Conservation (phyloP, 192 early-diverging fungal genomes). For the Cladochytrium replicatum region DNA sequence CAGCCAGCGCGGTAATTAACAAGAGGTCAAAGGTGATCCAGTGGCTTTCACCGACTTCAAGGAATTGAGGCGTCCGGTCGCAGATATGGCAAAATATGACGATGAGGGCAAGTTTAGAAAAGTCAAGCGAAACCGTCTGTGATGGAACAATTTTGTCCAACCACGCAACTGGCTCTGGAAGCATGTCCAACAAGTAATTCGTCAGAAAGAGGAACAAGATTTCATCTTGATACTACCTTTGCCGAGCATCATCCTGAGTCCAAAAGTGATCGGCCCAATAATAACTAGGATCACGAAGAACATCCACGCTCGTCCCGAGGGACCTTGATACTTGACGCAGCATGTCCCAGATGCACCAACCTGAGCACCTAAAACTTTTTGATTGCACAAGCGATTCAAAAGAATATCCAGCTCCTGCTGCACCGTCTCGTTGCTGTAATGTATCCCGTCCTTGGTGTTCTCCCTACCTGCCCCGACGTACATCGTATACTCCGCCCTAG, state of each 20-base stretch:
- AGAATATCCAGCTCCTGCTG: constrained; percentile 40
- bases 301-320: constrained; percentile 22
- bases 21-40: constrained; percentile 36
- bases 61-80: constrained; percentile 62
- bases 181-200: too few relatives aligned
- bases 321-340: constrained; percentile 45
- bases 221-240: too few relatives aligned
- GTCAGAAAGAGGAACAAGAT: too few relatives aligned
- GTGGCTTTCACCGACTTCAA: constrained; percentile 54
- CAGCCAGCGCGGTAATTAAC: constrained; percentile 25
- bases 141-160: too few relatives aligned
- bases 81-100: constrained; percentile 52
- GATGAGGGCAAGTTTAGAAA: constrained; percentile 38
- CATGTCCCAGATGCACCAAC: constrained; percentile 46
- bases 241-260: too few relatives aligned
- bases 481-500: too few relatives aligned
- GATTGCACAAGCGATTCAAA: constrained; percentile 58
- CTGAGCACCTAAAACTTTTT: constrained; percentile 18
- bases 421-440: constrained; percentile 43
- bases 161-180: too few relatives aligned
- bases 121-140: too few relatives aligned
- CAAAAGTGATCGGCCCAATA: neutral
- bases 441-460: constrained; percentile 58
- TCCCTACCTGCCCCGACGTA: constrained; percentile 29
- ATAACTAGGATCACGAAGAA: constrained; percentile 11